These are phyloP conservation scores for Paramecium primaurelia DNA, from an alignment of 73 alveolate genomes.

Conservation along the genomic window DNA sequence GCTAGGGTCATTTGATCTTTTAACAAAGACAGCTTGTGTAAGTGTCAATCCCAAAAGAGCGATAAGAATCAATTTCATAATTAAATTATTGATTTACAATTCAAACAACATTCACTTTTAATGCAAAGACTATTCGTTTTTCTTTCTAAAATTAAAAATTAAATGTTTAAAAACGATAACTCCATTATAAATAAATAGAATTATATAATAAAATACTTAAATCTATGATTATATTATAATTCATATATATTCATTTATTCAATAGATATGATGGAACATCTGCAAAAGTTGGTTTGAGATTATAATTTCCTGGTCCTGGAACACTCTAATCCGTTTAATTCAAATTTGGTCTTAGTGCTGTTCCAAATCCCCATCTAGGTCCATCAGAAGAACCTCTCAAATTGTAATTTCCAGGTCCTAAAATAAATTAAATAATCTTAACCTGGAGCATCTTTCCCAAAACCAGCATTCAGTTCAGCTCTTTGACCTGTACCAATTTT, in stretches of 20 bases:
- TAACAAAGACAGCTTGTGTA: conserved; percentile 54
- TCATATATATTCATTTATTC: conserved; percentile 14
- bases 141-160: background rate
- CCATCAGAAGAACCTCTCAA: conserved; percentile 45
- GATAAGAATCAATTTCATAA: conserved; percentile 36
- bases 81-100: background rate
- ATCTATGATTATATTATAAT: background rate
- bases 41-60: conserved; percentile 56
- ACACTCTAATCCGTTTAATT: conserved; percentile 34
- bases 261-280: conserved; percentile 38
- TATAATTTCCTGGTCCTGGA: conserved; percentile 58
- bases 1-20: conserved; percentile 49
- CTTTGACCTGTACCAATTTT: conserved; percentile 42
- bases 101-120: background rate
- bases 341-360: conserved; percentile 41
- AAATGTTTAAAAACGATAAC: background rate
- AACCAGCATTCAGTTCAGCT: background rate
- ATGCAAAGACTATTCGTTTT: conserved; percentile 33
- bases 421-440: background rate
- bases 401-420: conserved; percentile 60
- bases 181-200: background rate
- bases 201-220: background rate
- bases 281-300: conserved; percentile 39
- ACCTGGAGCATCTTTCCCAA: conserved; percentile 49
- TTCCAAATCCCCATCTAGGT: conserved; percentile 65